Evolutionary conservation across 805 yeast genomes (phyloP), one percentile per base, ranked within the genome.

Genomic region (Zygosaccharomyces bailii): DNA sequence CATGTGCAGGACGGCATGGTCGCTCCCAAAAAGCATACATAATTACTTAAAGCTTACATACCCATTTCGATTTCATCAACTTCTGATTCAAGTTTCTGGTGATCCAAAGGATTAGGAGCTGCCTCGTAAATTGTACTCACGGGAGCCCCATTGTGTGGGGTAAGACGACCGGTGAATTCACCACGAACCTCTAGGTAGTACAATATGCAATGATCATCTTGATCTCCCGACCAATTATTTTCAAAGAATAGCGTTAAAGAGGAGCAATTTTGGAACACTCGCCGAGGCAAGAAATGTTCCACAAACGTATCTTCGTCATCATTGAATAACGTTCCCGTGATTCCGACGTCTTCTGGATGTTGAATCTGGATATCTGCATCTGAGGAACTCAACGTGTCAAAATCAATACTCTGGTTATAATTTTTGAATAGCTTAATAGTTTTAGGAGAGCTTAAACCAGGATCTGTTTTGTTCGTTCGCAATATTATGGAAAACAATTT

Each of bases 101-200:
- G 97, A 60, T 90, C 97, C 1, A 83, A 79, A 0, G 96, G 96
- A 61, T 90, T 90, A 2, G 97, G 93, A 0, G 96, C 95, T 44
- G 89, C 78, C 65, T 91, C 98, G 63, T 90, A 91, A 16, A 86
- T 59, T 0, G 96, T 73, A 11, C 84, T 73, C 13, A 87, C 78
- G 0, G 96, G 96, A 3, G 51, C 53, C 13, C 56, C 52, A 9
- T 49, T 47, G 29, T 42, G 40, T 2, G 44, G 25, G 5, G 38
- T 42, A 14, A 38, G 34, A 20, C 49, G 43, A 3, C 55, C 49
- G 6, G 76, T 70, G 47, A 64, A 74, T 51, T 79, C 84, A 1
- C 98, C 98, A 36, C 96, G 70, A 19, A 91, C 63, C 45, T 95
- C 97, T 34, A 90, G 65, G 53, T 80, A 84, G 53, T 81, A 81